These are phyloP conservation scores for Irineochytrium annulatum DNA, from an alignment of 192 early-diverging fungal genomes.

Conservation along the genomic window DNA sequence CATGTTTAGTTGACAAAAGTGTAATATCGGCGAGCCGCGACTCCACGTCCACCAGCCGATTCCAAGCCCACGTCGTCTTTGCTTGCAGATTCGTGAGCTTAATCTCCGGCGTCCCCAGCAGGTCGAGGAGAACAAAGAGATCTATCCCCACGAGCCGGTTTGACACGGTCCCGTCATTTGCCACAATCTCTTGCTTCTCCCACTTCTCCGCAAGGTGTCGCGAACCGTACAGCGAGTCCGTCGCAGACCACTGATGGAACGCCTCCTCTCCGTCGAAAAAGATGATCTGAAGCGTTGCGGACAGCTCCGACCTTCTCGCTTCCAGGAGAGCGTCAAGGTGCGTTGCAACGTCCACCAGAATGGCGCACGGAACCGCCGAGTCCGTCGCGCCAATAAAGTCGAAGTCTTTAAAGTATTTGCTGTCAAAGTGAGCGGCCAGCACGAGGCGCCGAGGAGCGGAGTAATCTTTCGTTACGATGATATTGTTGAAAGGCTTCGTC, in stretches of 20 bases:
- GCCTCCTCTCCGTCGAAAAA: slow-evolving; percentile 99
- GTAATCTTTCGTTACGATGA: slow-evolving; percentile 86
- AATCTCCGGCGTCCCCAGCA: slow-evolving; percentile 64
- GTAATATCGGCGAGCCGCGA: slow-evolving; percentile 43
- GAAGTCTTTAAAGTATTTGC: slow-evolving; percentile 64
- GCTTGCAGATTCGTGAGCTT: slow-evolving; percentile 57
- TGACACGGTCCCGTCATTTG: neutral
- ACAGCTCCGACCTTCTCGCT: neutral
- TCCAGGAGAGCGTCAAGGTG: slow-evolving; percentile 38
- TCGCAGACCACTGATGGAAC: slow-evolving; percentile 65
- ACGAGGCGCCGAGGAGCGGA: slow-evolving; percentile 67
- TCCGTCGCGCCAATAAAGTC: slow-evolving; percentile 88
- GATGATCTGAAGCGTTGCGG: slow-evolving; percentile 76
- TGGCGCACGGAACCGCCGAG: slow-evolving; percentile 85
- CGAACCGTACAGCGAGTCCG: slow-evolving; percentile 88
- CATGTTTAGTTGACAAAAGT: slow-evolving; percentile 19
- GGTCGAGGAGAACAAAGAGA: slow-evolving; percentile 80
- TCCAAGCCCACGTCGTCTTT: slow-evolving; percentile 65
- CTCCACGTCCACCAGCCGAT: slow-evolving; percentile 67
- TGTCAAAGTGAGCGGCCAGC: slow-evolving; percentile 91
- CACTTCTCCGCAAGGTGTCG: slow-evolving; percentile 79
- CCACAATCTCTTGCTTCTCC: slow-evolving; percentile 45
- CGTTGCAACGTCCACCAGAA: slow-evolving; percentile 79
- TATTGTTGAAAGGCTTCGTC: slow-evolving; percentile 71
- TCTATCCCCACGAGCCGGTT: slow-evolving; percentile 69